Evolutionary conservation across 495 filamentous ascomycete species (phyloP), one percentile per base, ranked within the genome.

Genomic region (Entonaema liquescens): DNA sequence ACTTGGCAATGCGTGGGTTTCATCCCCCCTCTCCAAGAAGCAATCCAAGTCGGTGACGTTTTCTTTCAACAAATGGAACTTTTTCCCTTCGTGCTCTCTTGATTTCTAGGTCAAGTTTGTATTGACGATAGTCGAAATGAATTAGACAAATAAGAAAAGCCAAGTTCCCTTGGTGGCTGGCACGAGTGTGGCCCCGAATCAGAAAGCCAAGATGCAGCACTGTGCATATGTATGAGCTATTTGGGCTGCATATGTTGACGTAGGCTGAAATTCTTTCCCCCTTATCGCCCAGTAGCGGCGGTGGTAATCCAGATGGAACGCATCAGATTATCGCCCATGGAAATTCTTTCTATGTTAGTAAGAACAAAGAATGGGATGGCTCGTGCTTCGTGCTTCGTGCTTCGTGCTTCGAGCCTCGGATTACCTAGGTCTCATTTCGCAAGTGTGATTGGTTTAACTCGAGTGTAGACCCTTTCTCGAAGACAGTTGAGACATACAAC

Each of bases 191-290:
- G 65, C 57, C 70, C 55, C 64, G 47, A 61, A 68, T 59, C 19
- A 68, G 50, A 60, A 47, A 47, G 28, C 63, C 63, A 25, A n/a
- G 59, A 59, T 52, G 62, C 59, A 60, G 54, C 13, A 64, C 54
- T n/a, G 21, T 64, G 60, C 56, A 64, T 67, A 67, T 64, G 65
- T 72, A 62, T 65, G 70, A 66, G 65, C 52, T 68, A 72, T 73
- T 68, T 63, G 71, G 59, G 66, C 59, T 74, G 71, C 71, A 74
- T 35, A 60, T 66, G 67, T 74, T 74, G 71, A 74, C 71, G 71
- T 74, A 74, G 62, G 62, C 49, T 59, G 61, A 67, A 66, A 66
- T 62, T 62, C 53, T 42, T 56, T 64, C 38, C 60, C 42, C 56
- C 64, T 59, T 71, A 66, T 65, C 68, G 36, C 31, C 53, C 53